These are phyloP conservation scores for Fraxinus nigra DNA, from an alignment of 305 asterid genomes.

Conservation along the genomic window DNA sequence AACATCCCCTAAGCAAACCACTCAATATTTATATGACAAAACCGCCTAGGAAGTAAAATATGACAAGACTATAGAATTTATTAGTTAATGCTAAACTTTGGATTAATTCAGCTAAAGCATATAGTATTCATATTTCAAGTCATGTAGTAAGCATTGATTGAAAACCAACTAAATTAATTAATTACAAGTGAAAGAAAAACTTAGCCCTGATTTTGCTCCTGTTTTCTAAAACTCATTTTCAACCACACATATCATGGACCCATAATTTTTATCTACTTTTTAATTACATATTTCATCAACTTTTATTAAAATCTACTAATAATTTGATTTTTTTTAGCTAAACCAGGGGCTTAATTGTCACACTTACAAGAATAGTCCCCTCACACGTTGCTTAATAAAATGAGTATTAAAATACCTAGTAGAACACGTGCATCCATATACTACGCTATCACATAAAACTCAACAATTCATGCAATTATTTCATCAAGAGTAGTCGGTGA, in stretches of 20 bases:
- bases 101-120: background rate
- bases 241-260: background rate
- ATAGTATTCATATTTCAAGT: background rate
- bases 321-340: background rate
- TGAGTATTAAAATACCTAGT: background rate
- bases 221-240: background rate
- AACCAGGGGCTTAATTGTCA: background rate
- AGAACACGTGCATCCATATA: background rate
- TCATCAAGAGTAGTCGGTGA: background rate
- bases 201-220: background rate
- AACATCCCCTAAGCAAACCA: background rate
- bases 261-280: background rate
- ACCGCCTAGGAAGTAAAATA: background rate
- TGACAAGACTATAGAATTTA: background rate
- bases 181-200: background rate
- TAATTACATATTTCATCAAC: background rate
- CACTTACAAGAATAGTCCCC: background rate
- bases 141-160: background rate
- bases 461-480: background rate
- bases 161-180: background rate
- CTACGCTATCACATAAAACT: background rate
- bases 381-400: background rate
- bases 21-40: background rate
- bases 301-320: background rate
- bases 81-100: background rate